These are phyloP conservation scores for Exserohilum turcica DNA, from an alignment of 2,329 filamentous ascomycete genomes.

Conservation along the genomic window DNA sequence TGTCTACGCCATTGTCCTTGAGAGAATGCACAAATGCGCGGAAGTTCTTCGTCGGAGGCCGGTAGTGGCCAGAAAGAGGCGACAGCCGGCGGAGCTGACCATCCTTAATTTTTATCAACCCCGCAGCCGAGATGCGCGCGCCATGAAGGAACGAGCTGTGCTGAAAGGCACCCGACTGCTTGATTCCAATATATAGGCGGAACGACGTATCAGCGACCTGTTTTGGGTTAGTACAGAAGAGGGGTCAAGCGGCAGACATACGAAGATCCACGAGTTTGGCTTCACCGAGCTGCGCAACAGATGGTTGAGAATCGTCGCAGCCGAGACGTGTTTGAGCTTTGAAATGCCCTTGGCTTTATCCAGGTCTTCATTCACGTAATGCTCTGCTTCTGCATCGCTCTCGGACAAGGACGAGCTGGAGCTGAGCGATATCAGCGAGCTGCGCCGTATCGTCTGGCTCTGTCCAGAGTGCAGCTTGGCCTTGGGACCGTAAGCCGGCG, in stretches of 20 bases:
- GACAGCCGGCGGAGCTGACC: slow-evolving; percentile 76
- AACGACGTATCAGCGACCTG: slow-evolving; percentile 78
- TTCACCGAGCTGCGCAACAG: slow-evolving; percentile 77
- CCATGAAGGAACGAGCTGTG: slow-evolving; percentile 90
- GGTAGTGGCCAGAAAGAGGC: slow-evolving; percentile 75
- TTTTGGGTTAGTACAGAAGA: not conserved
- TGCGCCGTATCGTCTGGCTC: slow-evolving; percentile 27
- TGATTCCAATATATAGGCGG: slow-evolving; percentile 87
- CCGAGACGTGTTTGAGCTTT: slow-evolving; percentile 70
- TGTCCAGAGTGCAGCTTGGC: slow-evolving; percentile 32
- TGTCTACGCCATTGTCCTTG: slow-evolving; percentile 75
- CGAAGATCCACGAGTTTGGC: slow-evolving; percentile 94
- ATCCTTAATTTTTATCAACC: slow-evolving; percentile 82
- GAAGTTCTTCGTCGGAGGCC: slow-evolving; percentile 82
- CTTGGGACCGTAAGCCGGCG: slow-evolving; percentile 48
- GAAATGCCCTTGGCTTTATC: slow-evolving; percentile 65
- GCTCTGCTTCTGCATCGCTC: slow-evolving; percentile 66
- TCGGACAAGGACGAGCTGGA: slow-evolving; percentile 50
- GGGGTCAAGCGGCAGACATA: slow-evolving; percentile 32
- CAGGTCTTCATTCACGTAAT: slow-evolving; percentile 68
- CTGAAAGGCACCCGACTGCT: slow-evolving; percentile 85
- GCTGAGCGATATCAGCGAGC: slow-evolving; percentile 31
- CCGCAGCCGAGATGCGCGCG: slow-evolving; percentile 78
- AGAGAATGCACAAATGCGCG: slow-evolving; percentile 77
- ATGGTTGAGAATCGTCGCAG: slow-evolving; percentile 76